phyloP scores from a whole-genome alignment of 768 basidiomycete genomes.

The Serendipita sp. region DNA sequence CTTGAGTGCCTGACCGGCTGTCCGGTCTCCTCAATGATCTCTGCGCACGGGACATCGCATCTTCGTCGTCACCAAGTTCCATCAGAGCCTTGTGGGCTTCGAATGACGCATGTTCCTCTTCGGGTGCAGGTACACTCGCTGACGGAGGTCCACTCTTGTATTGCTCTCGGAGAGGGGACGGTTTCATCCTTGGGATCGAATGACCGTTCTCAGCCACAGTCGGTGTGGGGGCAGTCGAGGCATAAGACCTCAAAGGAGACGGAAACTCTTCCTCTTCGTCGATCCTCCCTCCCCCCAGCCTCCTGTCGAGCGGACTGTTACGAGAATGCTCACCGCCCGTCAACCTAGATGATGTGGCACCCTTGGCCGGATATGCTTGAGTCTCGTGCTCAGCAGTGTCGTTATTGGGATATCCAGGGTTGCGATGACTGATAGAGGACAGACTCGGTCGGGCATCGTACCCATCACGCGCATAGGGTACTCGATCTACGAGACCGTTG shows the following conservation, averaged over 20 bases:
- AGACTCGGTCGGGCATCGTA: not conserved
- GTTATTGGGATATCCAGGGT: no score
- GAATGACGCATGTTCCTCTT: not conserved
- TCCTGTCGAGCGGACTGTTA: not conserved
- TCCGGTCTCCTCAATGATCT: not conserved
- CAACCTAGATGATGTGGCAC: no score
- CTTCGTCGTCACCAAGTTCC: not conserved
- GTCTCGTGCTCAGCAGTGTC: no score
- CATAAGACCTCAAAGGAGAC: not conserved
- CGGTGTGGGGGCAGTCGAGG: not conserved
- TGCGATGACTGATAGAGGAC: no score
- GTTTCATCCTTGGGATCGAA: not conserved
- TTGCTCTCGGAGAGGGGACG: not conserved
- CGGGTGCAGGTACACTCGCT: not conserved
- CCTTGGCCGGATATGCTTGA: no score
- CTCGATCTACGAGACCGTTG: not conserved
- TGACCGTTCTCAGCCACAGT: not conserved
- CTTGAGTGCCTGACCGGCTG: not conserved
- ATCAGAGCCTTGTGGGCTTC: not conserved
- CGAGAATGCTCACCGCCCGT: not conserved
- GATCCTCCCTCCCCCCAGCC: not conserved
- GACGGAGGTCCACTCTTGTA: no score
- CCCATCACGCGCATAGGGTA: not conserved
- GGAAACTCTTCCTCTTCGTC: conserved; percentile 2
- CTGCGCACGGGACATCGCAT: not conserved